A percentile compares a stretch with the other conserved stretches of the same genome.
phyloP scores from a whole-genome alignment of 2,329 filamentous ascomycete species.

The Penicillium freii region DNA sequence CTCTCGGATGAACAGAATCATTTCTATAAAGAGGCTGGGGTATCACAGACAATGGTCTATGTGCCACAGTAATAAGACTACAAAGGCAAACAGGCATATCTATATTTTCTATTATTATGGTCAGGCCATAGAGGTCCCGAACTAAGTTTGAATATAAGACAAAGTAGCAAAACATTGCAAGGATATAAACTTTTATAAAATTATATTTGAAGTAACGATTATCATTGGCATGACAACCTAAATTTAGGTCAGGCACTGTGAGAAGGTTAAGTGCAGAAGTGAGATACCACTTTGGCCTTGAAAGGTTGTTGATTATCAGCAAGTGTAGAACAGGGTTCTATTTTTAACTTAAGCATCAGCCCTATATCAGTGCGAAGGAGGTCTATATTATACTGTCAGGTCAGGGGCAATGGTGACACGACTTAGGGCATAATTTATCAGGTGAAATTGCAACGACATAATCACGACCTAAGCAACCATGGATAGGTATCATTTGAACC shows the following conservation, averaged over 20 bases:
- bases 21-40: not conserved
- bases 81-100: not conserved
- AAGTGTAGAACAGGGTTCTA: not conserved
- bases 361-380: not conserved
- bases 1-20: not conserved
- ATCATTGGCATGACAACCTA: slow-evolving; percentile 2
- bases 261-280: not conserved
- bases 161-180: not conserved
- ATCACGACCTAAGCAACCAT: not conserved
- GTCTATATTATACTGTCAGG: not conserved
- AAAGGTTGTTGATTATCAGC: not conserved
- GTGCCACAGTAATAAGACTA: not conserved
- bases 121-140: not conserved
- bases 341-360: not conserved
- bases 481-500: not conserved
- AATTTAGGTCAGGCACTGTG: slow-evolving; percentile 1
- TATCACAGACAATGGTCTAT: not conserved
- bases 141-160: slow-evolving; percentile 2
- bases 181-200: not conserved
- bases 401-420: not conserved
- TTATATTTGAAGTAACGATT: not conserved
- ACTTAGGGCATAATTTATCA: not conserved
- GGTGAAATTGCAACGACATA: not conserved
- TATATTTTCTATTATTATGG: not conserved
- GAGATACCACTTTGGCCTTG: not conserved